These are phyloP conservation scores for Dipodascopsis uninucleata DNA, from an alignment of 805 yeast species.

Conservation along the genomic window DNA sequence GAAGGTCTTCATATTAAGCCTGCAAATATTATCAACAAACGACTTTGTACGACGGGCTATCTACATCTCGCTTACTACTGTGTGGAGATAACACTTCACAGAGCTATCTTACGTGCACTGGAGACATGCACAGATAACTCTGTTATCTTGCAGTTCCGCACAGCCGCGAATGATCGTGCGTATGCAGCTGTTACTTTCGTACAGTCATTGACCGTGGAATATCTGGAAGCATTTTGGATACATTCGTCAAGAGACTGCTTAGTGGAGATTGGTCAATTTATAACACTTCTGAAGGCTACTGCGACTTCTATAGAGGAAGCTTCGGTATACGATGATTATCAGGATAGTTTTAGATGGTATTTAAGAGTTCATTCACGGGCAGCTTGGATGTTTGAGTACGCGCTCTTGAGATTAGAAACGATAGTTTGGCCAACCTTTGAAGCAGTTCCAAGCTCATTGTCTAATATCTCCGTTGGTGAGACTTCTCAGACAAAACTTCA, in stretches of 20 bases:
- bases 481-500: neutral
- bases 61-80: slow-evolving; percentile 27
- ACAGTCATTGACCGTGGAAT: slow-evolving; percentile 27
- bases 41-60: slow-evolving; percentile 26
- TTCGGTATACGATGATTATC: slow-evolving; percentile 14
- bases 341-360: slow-evolving; percentile 28
- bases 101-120: slow-evolving; percentile 25
- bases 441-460: slow-evolving; percentile 17
- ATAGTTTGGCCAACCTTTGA: slow-evolving; percentile 28
- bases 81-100: slow-evolving; percentile 24
- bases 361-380: slow-evolving; percentile 28
- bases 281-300: slow-evolving; percentile 27
- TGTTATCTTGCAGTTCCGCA: slow-evolving; percentile 13
- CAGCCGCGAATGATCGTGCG: slow-evolving; percentile 25
- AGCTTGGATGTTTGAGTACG: slow-evolving; percentile 29
- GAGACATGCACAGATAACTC: slow-evolving; percentile 21
- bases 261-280: slow-evolving; percentile 31
- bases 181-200: slow-evolving; percentile 30
- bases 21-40: slow-evolving; percentile 12
- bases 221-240: slow-evolving; percentile 32
- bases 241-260: slow-evolving; percentile 29
- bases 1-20: slow-evolving; percentile 24
- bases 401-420: slow-evolving; percentile 25
- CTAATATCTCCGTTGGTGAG: too few relatives aligned
- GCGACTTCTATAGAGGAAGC: slow-evolving; percentile 23